These are phyloP conservation scores for Talaromyces sp. DNA, from an alignment of 2,329 filamentous ascomycete species.

Conservation along the genomic window DNA sequence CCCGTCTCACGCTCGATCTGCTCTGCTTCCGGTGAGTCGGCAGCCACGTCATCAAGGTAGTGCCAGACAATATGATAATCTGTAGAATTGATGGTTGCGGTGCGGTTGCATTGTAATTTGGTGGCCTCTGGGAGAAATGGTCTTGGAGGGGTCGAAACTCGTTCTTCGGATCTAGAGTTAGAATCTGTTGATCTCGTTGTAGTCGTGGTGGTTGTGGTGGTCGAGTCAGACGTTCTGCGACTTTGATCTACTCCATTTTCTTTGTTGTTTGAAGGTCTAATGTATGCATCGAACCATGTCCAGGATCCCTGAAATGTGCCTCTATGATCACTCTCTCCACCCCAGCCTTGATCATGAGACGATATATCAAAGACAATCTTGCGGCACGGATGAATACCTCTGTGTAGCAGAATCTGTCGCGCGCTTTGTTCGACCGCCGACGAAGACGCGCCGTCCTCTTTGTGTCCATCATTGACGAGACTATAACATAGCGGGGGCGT, in stretches of 20 bases:
- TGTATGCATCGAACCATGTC: constrained; percentile 40
- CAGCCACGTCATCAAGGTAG: constrained; percentile 29
- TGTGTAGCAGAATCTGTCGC: constrained; percentile 29
- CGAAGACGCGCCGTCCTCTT: neutral
- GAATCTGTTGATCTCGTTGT: neutral
- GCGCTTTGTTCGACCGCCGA: neutral
- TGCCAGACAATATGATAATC: constrained; percentile 34
- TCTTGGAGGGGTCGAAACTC: constrained; percentile 18
- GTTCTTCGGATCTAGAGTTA: constrained; percentile 12
- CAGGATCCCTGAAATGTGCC: constrained; percentile 31
- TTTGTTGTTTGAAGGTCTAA: constrained; percentile 22
- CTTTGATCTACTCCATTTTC: neutral
- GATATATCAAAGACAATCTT: constrained; percentile 36
- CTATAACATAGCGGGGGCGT: constrained; percentile 38
- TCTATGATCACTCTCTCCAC: constrained; percentile 18
- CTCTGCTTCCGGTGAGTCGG: constrained; percentile 32
- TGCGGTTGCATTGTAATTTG: constrained; percentile 33
- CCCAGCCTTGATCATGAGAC: constrained; percentile 38
- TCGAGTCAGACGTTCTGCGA: neutral
- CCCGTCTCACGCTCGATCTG: constrained; percentile 31
- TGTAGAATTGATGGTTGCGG: constrained; percentile 22
- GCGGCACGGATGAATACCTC: constrained; percentile 36
- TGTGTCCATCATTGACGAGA: constrained; percentile 15
- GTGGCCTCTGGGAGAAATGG: constrained; percentile 28
- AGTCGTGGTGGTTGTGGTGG: neutral